Evolutionary conservation across 202 grass and related monocot genomes (phyloP), one percentile per base, ranked within the genome.

Genomic region (Brachypodium distachyon): DNA sequence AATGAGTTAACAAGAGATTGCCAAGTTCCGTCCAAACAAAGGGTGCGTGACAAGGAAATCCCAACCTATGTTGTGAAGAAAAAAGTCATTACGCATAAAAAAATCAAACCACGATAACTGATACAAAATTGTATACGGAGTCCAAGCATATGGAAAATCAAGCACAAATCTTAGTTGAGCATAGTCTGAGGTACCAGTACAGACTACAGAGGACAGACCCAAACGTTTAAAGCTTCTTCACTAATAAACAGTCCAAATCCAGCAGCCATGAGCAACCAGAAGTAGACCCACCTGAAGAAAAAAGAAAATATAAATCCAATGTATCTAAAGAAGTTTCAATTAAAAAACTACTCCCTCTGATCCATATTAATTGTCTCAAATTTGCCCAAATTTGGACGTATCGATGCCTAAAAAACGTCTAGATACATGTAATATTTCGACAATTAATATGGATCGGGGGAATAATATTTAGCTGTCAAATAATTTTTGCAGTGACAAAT

Each of bases 221-320:
- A 97, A 87, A 97, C 77, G 60, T 93, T 97, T 77, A 97, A 85
- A 68, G 88, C 88, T 67, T 97, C 93, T 78, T 97, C 90, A 61
- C 90, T 97, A 61, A 97, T 82, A 86, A 93, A 87, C 16, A 97
- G 84, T 82, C 93, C 90, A 63, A 89, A 93, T 63, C 90, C 93
- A 67, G 93, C 90, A 77, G 88, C 85, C 88, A 97, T 87, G 40
- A 97, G 90, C 85, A 97, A 80, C 86, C 78, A 93, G 86, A 97
- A 97, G 81, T 91, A 97, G 61, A 97, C 78, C 93, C 93, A 97
- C 83, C 90, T 97, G 85, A 37, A 90, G 58, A 56, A 68, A 34
- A 42, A n/a, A n/a, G n/a, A n/a, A n/a, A n/a, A n/a, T n/a, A n/a
- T n/a, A 56, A 62, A 83, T 36, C 41, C 31, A 58, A 42, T 25